phyloP scores from a whole-genome alignment of 2,329 filamentous ascomycete species.

The Trichothecium roseum region DNA sequence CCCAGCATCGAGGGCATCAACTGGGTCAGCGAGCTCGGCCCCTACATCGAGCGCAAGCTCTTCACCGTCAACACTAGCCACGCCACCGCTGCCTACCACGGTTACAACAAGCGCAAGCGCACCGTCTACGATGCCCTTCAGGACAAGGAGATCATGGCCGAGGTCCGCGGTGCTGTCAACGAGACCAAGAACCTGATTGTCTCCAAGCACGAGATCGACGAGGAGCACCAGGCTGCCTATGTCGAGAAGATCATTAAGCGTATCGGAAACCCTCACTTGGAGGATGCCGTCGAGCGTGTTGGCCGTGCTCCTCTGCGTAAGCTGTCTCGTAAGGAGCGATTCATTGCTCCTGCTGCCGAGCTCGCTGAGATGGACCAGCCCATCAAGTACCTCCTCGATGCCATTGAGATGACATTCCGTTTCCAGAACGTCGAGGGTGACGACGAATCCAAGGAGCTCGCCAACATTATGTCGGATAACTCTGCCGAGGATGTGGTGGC shows the following conservation, averaged over 20 bases:
- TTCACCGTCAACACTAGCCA: slow-evolving; percentile 99
- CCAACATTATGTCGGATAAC: slow-evolving; percentile 71
- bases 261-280: slow-evolving; percentile 86
- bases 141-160: slow-evolving; percentile 67
- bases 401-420: slow-evolving; percentile 82
- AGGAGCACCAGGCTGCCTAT: slow-evolving; percentile 71
- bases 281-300: slow-evolving; percentile 90
- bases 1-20: slow-evolving; percentile 80
- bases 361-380: slow-evolving; percentile 72
- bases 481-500: slow-evolving; percentile 64
- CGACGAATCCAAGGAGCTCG: slow-evolving; percentile 78
- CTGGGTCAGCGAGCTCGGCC: slow-evolving; percentile 83
- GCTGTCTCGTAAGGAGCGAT: slow-evolving; percentile 88
- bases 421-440: slow-evolving; percentile 94
- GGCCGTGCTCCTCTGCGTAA: slow-evolving; percentile 91
- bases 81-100: slow-evolving; percentile 92
- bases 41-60: slow-evolving; percentile 98
- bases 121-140: slow-evolving; percentile 84
- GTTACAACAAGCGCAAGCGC: slow-evolving; percentile 73
- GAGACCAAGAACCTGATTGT: slow-evolving; percentile 85
- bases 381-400: slow-evolving; percentile 64
- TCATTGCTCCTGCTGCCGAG: slow-evolving; percentile 84
- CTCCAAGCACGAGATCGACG: slow-evolving; percentile 71
- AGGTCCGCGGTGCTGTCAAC: slow-evolving; percentile 68
- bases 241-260: slow-evolving; percentile 85